A percentile compares a stretch with the other conserved stretches of the same genome.
These are phyloP conservation scores for Torulaspora franciscae DNA, from an alignment of 805 yeast genomes.

Conservation along the genomic window DNA sequence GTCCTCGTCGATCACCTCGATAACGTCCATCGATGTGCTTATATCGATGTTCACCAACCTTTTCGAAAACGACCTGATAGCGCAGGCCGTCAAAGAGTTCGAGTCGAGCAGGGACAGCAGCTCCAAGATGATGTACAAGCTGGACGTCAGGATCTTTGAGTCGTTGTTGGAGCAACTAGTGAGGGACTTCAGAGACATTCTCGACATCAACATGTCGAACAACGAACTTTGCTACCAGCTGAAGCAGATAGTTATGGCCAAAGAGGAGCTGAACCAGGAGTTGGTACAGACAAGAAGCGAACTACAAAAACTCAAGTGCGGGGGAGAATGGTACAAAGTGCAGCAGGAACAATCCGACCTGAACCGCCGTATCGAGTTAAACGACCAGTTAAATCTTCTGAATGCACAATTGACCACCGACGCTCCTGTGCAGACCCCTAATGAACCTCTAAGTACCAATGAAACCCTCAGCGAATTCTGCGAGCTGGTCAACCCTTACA, in stretches of 20 bases:
- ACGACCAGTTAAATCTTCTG: conserved; percentile 14
- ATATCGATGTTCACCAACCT: conserved; percentile 19
- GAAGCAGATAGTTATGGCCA: conserved; percentile 16
- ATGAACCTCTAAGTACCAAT: conserved; percentile 1
- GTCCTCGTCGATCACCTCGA: conserved; percentile 25
- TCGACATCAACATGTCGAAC: conserved; percentile 32
- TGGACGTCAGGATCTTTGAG: conserved; percentile 29
- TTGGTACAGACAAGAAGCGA: conserved; percentile 17
- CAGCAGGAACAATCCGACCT: conserved; percentile 16
- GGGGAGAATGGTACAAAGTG: conserved; percentile 17
- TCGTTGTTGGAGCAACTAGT: conserved; percentile 17
- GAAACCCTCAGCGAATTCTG: conserved; percentile 11
- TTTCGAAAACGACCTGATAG: conserved; percentile 23
- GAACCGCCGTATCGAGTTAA: conserved; percentile 15
- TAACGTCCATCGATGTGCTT: conserved; percentile 28
- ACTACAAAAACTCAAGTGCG: conserved; percentile 13
- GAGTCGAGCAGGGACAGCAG: conserved; percentile 12
- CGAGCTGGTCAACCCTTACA: conserved; percentile 18
- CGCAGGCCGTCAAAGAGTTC: conserved; percentile 25
- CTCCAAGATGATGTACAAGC: conserved; percentile 23
- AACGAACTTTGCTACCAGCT: conserved; percentile 29
- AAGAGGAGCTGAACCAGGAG: conserved; percentile 17
- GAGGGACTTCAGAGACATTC: conserved; percentile 29
- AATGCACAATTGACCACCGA: conserved; percentile 8
- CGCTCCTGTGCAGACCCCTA: background rate